These are phyloP conservation scores for Stagonosporopsis chrysanthemi DNA, from an alignment of 2,329 filamentous ascomycete species.

Conservation along the genomic window DNA sequence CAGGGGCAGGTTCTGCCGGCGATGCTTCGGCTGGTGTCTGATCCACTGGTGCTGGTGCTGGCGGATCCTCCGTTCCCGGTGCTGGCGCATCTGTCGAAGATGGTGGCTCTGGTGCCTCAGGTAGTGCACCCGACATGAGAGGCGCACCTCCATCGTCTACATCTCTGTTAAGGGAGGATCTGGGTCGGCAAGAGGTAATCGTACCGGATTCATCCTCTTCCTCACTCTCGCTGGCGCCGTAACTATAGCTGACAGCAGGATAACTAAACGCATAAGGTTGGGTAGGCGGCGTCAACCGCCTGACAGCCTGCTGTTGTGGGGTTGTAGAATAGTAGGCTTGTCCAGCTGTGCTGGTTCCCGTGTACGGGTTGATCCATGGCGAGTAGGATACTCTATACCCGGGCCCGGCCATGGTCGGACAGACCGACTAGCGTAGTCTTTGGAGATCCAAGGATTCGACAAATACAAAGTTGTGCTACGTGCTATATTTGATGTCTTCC, in stretches of 20 bases:
- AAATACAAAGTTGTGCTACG: conserved; percentile 41
- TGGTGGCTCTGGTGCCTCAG: conserved; percentile 30
- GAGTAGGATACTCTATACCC: conserved; percentile 40
- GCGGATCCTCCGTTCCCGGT: not conserved
- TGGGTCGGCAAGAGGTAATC: not conserved
- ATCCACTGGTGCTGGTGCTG: not conserved
- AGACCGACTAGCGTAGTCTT: conserved; percentile 26
- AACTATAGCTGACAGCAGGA: not conserved
- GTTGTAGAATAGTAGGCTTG: conserved; percentile 10
- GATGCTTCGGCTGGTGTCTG: not conserved
- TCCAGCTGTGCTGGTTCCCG: conserved; percentile 24
- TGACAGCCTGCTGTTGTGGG: conserved; percentile 29
- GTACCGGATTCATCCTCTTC: conserved; percentile 23
- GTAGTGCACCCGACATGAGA: conserved; percentile 16
- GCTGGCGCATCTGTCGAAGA: conserved; percentile 21
- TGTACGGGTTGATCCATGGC: conserved; percentile 45
- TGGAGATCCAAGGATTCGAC: conserved; percentile 32
- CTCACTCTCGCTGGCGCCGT: conserved; percentile 26
- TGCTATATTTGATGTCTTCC: conserved; percentile 39
- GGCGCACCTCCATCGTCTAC: conserved; percentile 33
- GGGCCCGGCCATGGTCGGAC: conserved; percentile 41
- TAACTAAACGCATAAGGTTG: conserved; percentile 23
- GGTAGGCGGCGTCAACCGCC: conserved; percentile 34
- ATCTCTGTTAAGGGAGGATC: not conserved
- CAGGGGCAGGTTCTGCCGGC: conserved; percentile 13